These are phyloP conservation scores for Aureobasidium sp. DNA, from an alignment of 2,329 filamentous ascomycete genomes.

Conservation along the genomic window DNA sequence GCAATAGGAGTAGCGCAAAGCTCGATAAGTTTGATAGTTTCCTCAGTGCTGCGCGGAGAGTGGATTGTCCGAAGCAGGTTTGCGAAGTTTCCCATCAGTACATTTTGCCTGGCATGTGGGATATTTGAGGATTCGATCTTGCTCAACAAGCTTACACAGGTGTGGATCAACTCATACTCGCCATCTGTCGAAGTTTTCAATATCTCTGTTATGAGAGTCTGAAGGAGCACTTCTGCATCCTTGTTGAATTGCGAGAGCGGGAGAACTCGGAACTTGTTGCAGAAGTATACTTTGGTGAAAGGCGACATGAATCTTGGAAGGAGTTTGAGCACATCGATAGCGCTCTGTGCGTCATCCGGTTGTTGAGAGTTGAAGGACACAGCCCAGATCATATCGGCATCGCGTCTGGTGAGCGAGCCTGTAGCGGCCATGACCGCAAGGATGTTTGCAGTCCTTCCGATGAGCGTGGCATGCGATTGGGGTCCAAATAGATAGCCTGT, in stretches of 20 bases:
- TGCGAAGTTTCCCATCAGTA: neutral
- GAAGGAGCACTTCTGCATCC: neutral
- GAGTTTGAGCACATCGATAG: slow-evolving; percentile 56
- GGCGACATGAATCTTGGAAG: slow-evolving; percentile 39
- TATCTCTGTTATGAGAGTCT: neutral
- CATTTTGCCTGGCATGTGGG: neutral
- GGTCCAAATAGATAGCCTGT: slow-evolving; percentile 83
- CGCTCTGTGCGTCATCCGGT: slow-evolving; percentile 69
- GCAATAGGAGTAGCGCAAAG: neutral
- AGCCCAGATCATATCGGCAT: slow-evolving; percentile 78
- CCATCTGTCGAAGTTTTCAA: neutral
- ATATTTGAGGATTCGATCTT: neutral
- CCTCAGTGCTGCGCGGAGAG: neutral
- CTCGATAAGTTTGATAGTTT: neutral
- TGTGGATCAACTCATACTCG: neutral
- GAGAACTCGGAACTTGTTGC: slow-evolving; percentile 45
- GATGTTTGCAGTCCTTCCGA: slow-evolving; percentile 71
- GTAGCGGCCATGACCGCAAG: slow-evolving; percentile 81
- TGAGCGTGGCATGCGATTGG: slow-evolving; percentile 86
- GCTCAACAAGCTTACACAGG: neutral
- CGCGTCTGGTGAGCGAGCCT: slow-evolving; percentile 57
- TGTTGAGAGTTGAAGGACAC: slow-evolving; percentile 76
- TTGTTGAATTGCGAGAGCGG: neutral
- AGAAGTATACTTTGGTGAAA: slow-evolving; percentile 54
- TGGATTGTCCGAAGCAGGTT: neutral